Conservation (phyloP, 805 yeast genomes). For the Pichia sporocuriosa region DNA sequence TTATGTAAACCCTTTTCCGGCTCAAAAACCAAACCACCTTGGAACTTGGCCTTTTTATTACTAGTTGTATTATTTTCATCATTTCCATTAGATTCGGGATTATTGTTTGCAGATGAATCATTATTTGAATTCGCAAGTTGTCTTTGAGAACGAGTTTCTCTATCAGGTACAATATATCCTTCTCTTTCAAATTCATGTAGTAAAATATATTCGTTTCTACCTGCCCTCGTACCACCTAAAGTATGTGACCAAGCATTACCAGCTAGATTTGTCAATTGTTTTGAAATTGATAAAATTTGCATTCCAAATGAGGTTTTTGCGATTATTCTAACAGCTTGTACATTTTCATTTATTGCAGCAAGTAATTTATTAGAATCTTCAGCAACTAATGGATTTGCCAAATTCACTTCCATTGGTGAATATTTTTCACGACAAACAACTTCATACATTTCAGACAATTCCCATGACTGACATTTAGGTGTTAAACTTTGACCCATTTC, state of each 20-base stretch:
- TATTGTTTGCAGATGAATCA: slow-evolving; percentile 19
- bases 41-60: slow-evolving; percentile 30
- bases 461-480: slow-evolving; percentile 91
- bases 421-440: slow-evolving; percentile 64
- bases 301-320: slow-evolving; percentile 75
- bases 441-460: slow-evolving; percentile 82
- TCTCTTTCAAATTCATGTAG: slow-evolving; percentile 83
- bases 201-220: slow-evolving; percentile 88
- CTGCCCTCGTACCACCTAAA: slow-evolving; percentile 89
- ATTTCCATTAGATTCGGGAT: slow-evolving; percentile 30
- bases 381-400: slow-evolving; percentile 55
- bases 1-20: slow-evolving; percentile 94
- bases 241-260: slow-evolving; percentile 98
- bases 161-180: slow-evolving; percentile 81
- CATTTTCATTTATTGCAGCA: slow-evolving; percentile 65
- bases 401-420: slow-evolving; percentile 63
- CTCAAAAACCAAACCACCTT: slow-evolving; percentile 76
- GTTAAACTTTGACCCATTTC: slow-evolving; percentile 93
- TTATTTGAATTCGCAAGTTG: slow-evolving; percentile 16
- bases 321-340: slow-evolving; percentile 56
- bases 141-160: slow-evolving; percentile 32
- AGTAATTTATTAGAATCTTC: slow-evolving; percentile 62
- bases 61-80: slow-evolving; percentile 45
- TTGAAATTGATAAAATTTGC: slow-evolving; percentile 83
- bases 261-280: slow-evolving; percentile 85